Base-by-base conservation (phyloP, 2,329 filamentous ascomycete genomes). In the Xenosphaeropsis pyriputrescens region DNA sequence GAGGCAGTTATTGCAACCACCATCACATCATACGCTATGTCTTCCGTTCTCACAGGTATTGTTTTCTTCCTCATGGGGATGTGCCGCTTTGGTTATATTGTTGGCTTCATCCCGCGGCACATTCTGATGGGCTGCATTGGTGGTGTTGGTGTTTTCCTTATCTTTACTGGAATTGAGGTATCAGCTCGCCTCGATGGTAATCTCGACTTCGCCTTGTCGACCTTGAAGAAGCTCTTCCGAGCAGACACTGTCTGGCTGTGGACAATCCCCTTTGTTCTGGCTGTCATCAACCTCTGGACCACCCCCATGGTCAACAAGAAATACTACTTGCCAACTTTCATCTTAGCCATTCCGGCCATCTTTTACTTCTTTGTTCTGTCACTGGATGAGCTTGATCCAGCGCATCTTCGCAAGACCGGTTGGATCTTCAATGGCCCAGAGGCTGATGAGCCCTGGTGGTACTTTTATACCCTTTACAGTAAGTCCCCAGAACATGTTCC, bases 71-170 rank as follows among this genome's bases (percentile, higher is more conserved):
- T 83, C 8, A 89, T 98, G 67, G 91, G 91, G 37, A 71, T 72
- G 29, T 93, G 88, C 61, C 79, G 76, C 50, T 75, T 96, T 38
- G 91, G 91, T 22, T 93, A 88, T 44, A 74, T 98, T 43, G 86
- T 96, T 43, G 91, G 88, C 41, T 98, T 98, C 61, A 96, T 98
- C 49, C 91, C 91, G 5, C 76, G 91, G 33, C 89, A 94, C 49
- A 98, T 98, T 48, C 64, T 98, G 22, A 93, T 95, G 44, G 91
- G 91, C 39, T 98, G 91, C 53, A 96, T 98, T 47, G 91, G 91
- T 32, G 91, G 91, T 44, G 91, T 98, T 7, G 91, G 91, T 5
- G 94, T 86, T 71, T 98, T 98, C 58, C 67, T 98, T 15, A 67
- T 95, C 36, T 75, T 85, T 37, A 98, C 91, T 6, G 91, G 86